Percentiles rank a stretch among this genome's conserved stretches.
Conservation (phyloP, 2,329 filamentous ascomycete genomes). For the Calonectria fujianensis region DNA sequence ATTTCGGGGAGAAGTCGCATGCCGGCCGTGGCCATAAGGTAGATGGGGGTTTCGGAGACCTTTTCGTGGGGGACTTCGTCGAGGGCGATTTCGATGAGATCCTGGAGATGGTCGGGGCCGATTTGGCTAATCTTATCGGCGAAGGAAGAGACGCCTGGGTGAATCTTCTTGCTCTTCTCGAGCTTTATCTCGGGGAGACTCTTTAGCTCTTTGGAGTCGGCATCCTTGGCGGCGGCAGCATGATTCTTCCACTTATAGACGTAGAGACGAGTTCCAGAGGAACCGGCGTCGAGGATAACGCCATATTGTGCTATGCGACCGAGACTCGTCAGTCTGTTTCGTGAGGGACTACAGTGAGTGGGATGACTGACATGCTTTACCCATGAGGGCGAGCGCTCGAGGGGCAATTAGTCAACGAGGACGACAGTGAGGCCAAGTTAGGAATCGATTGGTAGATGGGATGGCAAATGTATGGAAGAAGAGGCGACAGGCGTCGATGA, state of each 20-base stretch:
- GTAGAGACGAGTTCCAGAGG: conserved; percentile 95
- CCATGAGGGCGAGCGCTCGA: conserved; percentile 54
- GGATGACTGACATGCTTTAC: conserved; percentile 61
- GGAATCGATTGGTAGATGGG: conserved; percentile 27
- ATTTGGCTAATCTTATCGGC: conserved; percentile 84
- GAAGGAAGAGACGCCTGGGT: conserved; percentile 94
- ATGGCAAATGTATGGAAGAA: conserved; percentile 23
- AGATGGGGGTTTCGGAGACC: conserved; percentile 90
- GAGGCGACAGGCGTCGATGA: background rate
- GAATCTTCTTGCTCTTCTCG: conserved; percentile 93
- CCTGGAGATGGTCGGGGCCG: conserved; percentile 86
- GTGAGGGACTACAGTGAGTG: conserved; percentile 17
- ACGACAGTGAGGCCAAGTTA: conserved; percentile 15
- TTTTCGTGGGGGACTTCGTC: conserved; percentile 85
- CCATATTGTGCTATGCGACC: conserved; percentile 80
- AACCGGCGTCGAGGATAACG: conserved; percentile 97
- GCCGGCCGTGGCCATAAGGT: conserved; percentile 95
- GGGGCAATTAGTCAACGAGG: conserved; percentile 15
- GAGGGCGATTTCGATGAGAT: conserved; percentile 88
- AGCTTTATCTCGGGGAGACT: conserved; percentile 87
- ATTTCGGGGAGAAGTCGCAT: conserved; percentile 88
- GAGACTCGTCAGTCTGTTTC: conserved; percentile 43
- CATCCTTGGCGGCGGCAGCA: conserved; percentile 76
- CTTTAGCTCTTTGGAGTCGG: conserved; percentile 66
- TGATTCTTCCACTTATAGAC: conserved; percentile 95